Evolutionary conservation across 345 rosid species (phyloP).

Genomic region (Arabidopsis arenosa): DNA sequence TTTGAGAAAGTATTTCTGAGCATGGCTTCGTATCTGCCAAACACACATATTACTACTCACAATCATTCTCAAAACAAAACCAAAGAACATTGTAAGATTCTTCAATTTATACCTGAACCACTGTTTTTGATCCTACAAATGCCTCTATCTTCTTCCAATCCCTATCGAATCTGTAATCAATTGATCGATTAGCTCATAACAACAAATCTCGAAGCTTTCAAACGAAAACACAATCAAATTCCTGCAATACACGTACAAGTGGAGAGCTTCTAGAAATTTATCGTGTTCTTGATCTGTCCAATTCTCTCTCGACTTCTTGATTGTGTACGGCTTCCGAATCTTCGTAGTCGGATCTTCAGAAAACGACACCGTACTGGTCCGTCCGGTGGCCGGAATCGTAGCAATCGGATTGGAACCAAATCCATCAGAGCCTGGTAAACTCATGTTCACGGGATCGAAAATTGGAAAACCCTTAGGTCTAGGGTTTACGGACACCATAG

Average conservation of each 20-base stretch:
- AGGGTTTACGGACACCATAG: constrained; percentile 74
- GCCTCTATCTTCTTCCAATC: constrained; percentile 99
- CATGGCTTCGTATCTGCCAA: constrained; percentile 92
- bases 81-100: not conserved
- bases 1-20: constrained; percentile 89
- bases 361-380: constrained; percentile 41
- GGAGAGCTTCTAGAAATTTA: constrained; percentile 93
- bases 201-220: not conserved
- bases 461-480: constrained; percentile 58
- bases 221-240: not conserved
- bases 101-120: constrained; percentile 69
- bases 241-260: constrained; percentile 55
- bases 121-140: constrained; percentile 91
- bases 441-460: constrained; percentile 64
- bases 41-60: constrained; percentile 7
- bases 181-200: not conserved
- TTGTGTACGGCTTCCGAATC: constrained; percentile 90
- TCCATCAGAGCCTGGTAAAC: constrained; percentile 45
- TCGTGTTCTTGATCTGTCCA: constrained; percentile 98
- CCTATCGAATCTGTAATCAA: constrained; percentile 73
- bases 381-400: constrained; percentile 19
- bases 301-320: constrained; percentile 94
- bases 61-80: not conserved
- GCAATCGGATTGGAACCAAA: not conserved
- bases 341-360: constrained; percentile 69